Base-by-base conservation (phyloP, 2,329 filamentous ascomycete species). In the Drechslerella stenobrocha region DNA sequence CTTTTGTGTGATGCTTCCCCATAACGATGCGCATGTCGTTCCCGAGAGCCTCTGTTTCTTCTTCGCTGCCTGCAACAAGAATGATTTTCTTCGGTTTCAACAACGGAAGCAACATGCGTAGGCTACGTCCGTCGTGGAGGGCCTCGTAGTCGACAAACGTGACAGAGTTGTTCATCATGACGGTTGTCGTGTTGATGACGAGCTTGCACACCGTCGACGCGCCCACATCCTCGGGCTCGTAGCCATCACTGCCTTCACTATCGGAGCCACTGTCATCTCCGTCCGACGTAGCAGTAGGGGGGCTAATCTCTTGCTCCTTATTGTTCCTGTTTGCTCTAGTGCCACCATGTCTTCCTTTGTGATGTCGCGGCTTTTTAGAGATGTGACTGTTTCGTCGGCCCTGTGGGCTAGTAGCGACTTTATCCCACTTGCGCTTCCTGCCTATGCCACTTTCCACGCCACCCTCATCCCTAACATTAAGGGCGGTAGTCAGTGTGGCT, bases 21-120 rank as follows among this genome's bases (percentile, higher is more conserved):
- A 67, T 67, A 55, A 67, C 60, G 3, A 8, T 45, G 20, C 32
- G 28, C 2, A 69, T 51, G n/a, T 69, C 64, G 22, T 83, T 81
- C 1, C 92, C 91, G 20, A 97, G 81, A 1, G 84, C 80, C 59
- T 83, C 78, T 0, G 92, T 97, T 75, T 98, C 93, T 15, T 86
- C 83, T 69, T 83, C 80, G 73, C 83, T 86, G 24, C 93, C 93
- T 26, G 87, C 88, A 1, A 96, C 84, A n/a, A 98, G 81, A 70
- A 98, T 95, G 52, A 98, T 82, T 76, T 98, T 98, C 56, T 92
- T 86, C 3, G 93, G 93, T 73, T 91, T 87, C 71, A 98, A 95
- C 3, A 97, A 82, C 0, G 93, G 93, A 50, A 98, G 90, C 55
- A 98, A 79, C 86, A 96, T 96, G 76, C 92, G 89, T 48, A 98